A percentile compares a stretch with the other conserved stretches of the same genome.
Evolutionary conservation across 257 asterid genomes (phyloP).

Genomic region (Solanum pennellii): DNA sequence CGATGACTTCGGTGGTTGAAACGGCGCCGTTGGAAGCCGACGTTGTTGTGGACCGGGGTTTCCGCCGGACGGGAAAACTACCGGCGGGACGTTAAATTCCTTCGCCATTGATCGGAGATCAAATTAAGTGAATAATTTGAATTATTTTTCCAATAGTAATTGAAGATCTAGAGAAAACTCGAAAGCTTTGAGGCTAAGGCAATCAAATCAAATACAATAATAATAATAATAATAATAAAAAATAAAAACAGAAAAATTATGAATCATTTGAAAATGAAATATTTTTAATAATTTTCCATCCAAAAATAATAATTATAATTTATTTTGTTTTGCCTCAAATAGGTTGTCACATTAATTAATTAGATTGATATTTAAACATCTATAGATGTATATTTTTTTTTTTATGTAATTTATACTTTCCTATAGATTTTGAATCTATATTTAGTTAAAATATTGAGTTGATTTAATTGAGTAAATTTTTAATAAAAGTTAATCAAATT

Average conservation of each 20-base stretch:
- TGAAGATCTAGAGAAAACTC: not conserved
- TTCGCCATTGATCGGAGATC: constrained; percentile 55
- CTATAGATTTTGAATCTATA: not conserved
- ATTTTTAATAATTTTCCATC: not conserved
- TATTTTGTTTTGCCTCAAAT: not conserved
- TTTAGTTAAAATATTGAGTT: no score
- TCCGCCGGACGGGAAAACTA: constrained; percentile 63
- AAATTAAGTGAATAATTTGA: not conserved
- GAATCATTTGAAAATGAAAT: not conserved
- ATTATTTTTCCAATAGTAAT: not conserved
- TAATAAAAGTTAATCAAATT: no score
- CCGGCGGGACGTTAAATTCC: constrained; percentile 84
- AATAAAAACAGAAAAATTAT: not conserved
- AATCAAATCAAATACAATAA: not conserved
- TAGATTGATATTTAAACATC: no score
- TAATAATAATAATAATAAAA: not conserved
- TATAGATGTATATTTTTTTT: no score
- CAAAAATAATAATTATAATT: no score
- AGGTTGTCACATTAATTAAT: not conserved
- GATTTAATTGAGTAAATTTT: no score
- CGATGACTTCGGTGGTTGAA: constrained; percentile 67
- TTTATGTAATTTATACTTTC: no score
- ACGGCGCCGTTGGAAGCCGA: constrained; percentile 80
- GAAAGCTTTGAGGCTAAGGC: not conserved
- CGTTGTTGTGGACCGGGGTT: constrained; percentile 62